phyloP scores from a whole-genome alignment of 2,329 filamentous ascomycete genomes.

The Venturia effusa region DNA sequence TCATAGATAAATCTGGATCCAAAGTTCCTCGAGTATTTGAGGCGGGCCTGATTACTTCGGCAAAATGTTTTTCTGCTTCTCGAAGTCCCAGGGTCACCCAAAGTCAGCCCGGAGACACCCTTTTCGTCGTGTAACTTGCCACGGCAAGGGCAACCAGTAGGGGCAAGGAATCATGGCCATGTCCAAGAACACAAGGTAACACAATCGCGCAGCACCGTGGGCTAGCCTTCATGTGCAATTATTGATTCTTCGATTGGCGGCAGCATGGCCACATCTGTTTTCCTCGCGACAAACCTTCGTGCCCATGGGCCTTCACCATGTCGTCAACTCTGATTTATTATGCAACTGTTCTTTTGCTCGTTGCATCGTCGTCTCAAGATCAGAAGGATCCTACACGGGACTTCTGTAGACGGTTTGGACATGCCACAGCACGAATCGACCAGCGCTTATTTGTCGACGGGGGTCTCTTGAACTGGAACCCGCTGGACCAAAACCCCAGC shows the following conservation, averaged over 20 bases:
- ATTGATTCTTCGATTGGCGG: neutral
- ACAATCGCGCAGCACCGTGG: neutral
- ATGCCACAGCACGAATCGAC: conserved; percentile 51
- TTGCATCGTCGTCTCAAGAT: neutral
- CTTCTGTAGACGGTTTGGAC: conserved; percentile 26
- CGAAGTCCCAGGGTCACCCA: neutral
- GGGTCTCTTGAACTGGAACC: conserved; percentile 46
- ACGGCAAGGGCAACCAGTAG: neutral
- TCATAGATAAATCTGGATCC: neutral
- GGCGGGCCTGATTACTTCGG: neutral
- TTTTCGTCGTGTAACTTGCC: conserved; percentile 1
- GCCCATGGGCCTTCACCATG: neutral
- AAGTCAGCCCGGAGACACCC: neutral
- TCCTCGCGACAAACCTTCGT: neutral
- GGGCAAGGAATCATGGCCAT: neutral
- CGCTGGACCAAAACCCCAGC: conserved; percentile 34
- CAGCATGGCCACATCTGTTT: neutral
- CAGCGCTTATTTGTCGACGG: conserved; percentile 51
- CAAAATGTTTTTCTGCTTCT: neutral
- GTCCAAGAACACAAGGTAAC: neutral
- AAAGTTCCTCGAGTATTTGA: neutral
- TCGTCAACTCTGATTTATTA: neutral
- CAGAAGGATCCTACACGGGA: conserved; percentile 11
- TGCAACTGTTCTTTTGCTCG: neutral
- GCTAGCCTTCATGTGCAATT: neutral